A percentile compares a stretch with the other conserved stretches of the same genome.
phyloP scores from a whole-genome alignment of 768 basidiomycete genomes.

The Boletellus ananiceps region DNA sequence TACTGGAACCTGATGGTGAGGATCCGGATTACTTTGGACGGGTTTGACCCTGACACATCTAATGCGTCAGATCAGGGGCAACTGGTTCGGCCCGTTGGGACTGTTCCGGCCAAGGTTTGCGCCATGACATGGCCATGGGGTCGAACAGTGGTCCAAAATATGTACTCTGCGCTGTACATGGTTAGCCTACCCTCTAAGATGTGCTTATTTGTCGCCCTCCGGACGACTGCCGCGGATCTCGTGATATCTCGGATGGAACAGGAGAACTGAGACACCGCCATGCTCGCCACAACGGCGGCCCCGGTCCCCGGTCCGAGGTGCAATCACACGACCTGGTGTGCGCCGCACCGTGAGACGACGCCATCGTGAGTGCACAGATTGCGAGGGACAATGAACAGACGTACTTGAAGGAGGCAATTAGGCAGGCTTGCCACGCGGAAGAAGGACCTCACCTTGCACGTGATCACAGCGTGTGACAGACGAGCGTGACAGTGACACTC shows the following conservation, averaged over 20 bases:
- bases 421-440: too few species aligned
- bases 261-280: neutral
- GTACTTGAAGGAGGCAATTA: too few species aligned
- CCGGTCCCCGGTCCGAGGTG: conserved; percentile 3
- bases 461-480: conserved; percentile 15
- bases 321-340: neutral
- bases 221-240: conserved; percentile 1
- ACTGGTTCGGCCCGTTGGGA: conserved; percentile 5
- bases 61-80: conserved; percentile 9
- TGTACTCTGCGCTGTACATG: neutral
- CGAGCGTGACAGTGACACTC: neutral
- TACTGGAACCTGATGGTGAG: conserved; percentile 73
- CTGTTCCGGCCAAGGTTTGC: conserved; percentile 24
- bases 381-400: too few species aligned
- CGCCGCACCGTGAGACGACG: too few species aligned
- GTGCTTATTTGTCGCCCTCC: conserved; percentile 8
- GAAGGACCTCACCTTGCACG: conserved; percentile 15
- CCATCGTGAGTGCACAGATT: too few species aligned
- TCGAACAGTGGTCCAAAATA: neutral
- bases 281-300: neutral
- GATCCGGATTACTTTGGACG: too few species aligned
- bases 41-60: neutral
- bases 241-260: too few species aligned
- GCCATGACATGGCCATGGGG: conserved; percentile 5
- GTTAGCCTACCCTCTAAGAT: neutral